Base-by-base conservation (phyloP, 2,329 filamentous ascomycete species). In the Penicillium sp. region DNA sequence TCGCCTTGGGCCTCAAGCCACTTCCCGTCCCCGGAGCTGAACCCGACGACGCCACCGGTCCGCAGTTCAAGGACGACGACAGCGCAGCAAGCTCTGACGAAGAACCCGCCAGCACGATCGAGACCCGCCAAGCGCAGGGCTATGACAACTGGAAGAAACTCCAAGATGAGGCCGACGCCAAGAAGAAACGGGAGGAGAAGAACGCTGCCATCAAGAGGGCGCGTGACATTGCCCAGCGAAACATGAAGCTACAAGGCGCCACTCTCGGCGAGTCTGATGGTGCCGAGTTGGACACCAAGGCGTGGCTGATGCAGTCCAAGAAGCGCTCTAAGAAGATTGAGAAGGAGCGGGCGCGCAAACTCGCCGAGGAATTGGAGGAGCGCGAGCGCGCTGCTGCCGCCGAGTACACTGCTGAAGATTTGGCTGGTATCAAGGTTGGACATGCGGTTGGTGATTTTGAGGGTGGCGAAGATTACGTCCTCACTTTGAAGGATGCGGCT, bases 321-420 rank as follows among this genome's bases (percentile, higher is more conserved):
- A 98, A 96, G 81, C 85, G 93, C 54, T 92, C 96, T 75, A 96
- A 92, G 83, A 91, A 93, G 78, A 93, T 98, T 41, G 90, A 87
- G 66, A 84, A 86, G 73, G 81, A 89, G 48, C 88, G 91, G 68
- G 87, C 88, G 34, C 85, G 90, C 66, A 84, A 83, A 72, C 76
- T 86, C 55, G 90, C 92, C 61, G 87, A 90, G 70, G 92, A 97
- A 73, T 79, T 92, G 48, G 91, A 88, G 10, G 91, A 91, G 61
- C 88, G 90, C 4, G 90, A 93, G 73, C 84, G 84, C 1, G 86
- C 85, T 4, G 88, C 87, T 1, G 86, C 85, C 2, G 86, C 87
- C 2, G 88, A 94, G 69, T 96, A 97, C 75, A 93, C 91, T 0
- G 86, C 91, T 4, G 89, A 90, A 61, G 93, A 98, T 72, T 82